Evolutionary conservation across 1,284 basidiomycete genomes (phyloP).

Genomic region (Moniliella sp.): DNA sequence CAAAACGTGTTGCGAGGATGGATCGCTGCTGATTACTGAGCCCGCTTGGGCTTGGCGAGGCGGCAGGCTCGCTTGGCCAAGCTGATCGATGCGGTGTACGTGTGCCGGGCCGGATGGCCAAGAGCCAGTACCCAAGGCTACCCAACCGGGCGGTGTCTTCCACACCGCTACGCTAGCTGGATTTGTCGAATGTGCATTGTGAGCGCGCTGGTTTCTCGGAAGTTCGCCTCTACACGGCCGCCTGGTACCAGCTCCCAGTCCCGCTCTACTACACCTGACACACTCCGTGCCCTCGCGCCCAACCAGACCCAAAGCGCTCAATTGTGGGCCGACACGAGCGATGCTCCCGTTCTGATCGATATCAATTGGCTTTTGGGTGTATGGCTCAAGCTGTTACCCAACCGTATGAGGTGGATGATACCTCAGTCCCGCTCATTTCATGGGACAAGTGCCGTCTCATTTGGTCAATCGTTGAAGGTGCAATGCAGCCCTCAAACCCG

Average conservation of each 20-base stretch:
- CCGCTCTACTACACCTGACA: constrained; percentile 10
- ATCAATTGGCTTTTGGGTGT: constrained; percentile 25
- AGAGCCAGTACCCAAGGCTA: constrained; percentile 1
- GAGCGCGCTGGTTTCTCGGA: constrained; percentile 16
- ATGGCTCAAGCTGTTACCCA: constrained; percentile 16
- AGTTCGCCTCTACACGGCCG: constrained; percentile 16
- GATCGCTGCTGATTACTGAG: constrained; percentile 22
- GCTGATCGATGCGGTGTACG: constrained; percentile 22
- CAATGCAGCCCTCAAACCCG: not conserved
- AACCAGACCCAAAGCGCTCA: not conserved
- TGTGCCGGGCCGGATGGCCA: constrained; percentile 24
- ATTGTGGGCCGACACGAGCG: not conserved
- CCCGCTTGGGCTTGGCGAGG: constrained; percentile 14
- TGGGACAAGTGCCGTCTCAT: constrained; percentile 23
- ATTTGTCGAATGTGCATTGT: constrained; percentile 25
- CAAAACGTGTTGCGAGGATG: constrained; percentile 22
- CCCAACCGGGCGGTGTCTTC: constrained; percentile 8
- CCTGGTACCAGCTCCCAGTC: constrained; percentile 22
- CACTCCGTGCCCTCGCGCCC: constrained; percentile 5
- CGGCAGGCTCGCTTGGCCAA: constrained; percentile 16
- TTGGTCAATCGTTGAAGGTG: constrained; percentile 19
- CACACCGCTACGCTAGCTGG: constrained; percentile 19
- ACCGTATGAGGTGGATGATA: constrained; percentile 1
- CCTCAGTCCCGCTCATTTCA: constrained; percentile 13
- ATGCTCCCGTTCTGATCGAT: constrained; percentile 11